Evolutionary conservation across 2,329 filamentous ascomycete genomes (phyloP), one percentile per base, ranked within the genome.

Genomic region (Hypoxylon sp.): DNA sequence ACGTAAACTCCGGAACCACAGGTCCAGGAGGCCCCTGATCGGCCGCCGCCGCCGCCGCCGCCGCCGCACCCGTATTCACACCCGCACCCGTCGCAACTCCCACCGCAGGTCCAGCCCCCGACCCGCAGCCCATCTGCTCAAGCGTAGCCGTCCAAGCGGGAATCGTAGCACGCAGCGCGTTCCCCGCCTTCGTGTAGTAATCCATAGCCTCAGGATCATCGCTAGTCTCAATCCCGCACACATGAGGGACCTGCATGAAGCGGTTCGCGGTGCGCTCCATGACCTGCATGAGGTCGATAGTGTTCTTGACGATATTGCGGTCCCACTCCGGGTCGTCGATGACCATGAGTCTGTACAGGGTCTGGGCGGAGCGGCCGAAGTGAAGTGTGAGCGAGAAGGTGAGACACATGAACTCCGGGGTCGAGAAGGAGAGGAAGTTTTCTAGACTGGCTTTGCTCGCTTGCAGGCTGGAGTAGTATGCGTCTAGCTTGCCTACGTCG

Each of bases 251-350:
- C 48, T 66, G 55, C 14, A 55, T 55, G 60, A 71, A 77, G 14
- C 65, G 69, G 13, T 17, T 42, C 8, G 73, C 73, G 1, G 61
- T 29, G n/a, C 54, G 44, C 26, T 75, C 73, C 47, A 77, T 62
- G 8, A 60, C 59, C 17, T 57, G 66, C 24, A 77, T 50, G 1
- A 78, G 31, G 31, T 76, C 75, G 31, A 75, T 50, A 44, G 48
- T 59, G n/a, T 66, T 59, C 6, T 61, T 50, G 2, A 73, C 68
- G 9, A 67, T 59, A 22, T 39, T 42, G 50, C 72, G 69, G 51
- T 78, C 76, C 77, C 75, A 77, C 13, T 67, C 74, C 14, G 74
- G 71, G 17, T 76, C 75, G 26, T 77, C 75, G 10, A 73, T 59
- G 5, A 76, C 55, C 39, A 71, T 66, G 6, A 78, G 74, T 3